Evolutionary conservation across 495 filamentous ascomycete species (phyloP).

Genomic region (Aspergillus carlsbadensis): DNA sequence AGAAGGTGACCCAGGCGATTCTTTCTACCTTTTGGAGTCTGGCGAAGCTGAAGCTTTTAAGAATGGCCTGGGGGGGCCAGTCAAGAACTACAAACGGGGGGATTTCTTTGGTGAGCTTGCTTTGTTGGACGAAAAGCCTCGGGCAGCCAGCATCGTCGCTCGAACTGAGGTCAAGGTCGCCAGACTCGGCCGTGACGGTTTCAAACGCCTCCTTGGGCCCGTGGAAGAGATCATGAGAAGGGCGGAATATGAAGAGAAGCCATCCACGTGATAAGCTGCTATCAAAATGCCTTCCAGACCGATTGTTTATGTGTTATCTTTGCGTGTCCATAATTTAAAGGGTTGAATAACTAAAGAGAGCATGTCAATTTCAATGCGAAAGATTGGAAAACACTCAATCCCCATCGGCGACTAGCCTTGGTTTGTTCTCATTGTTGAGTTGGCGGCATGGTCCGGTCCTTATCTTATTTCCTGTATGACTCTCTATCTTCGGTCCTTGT

Average conservation of each 20-base stretch:
- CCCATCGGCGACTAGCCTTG: slow-evolving; percentile 17
- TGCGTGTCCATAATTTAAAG: slow-evolving; percentile 8
- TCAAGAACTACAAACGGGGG: slow-evolving; percentile 82
- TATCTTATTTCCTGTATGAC: not conserved
- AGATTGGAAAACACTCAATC: slow-evolving; percentile 13
- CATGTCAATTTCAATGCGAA: slow-evolving; percentile 13
- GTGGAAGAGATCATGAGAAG: slow-evolving; percentile 94
- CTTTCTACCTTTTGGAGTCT: slow-evolving; percentile 87
- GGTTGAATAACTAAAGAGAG: slow-evolving; percentile 13
- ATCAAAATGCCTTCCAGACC: not conserved
- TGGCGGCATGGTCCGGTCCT: slow-evolving; percentile 7
- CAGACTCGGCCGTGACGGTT: slow-evolving; percentile 86
- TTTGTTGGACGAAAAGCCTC: slow-evolving; percentile 86
- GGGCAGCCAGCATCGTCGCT: slow-evolving; percentile 85
- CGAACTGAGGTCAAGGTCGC: slow-evolving; percentile 87
- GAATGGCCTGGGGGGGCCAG: slow-evolving; percentile 56
- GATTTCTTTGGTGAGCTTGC: slow-evolving; percentile 98
- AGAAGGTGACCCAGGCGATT: slow-evolving; percentile 88
- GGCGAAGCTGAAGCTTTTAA: slow-evolving; percentile 89
- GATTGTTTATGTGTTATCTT: slow-evolving; percentile 10
- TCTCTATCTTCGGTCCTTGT: no score
- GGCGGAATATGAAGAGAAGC: slow-evolving; percentile 55
- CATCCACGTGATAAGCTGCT: slow-evolving; percentile 11
- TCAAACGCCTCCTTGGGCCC: slow-evolving; percentile 88
- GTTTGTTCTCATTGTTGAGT: slow-evolving; percentile 7